Evolutionary conservation across 176 grass and related monocot genomes (phyloP).

Genomic region (Secale cereale): DNA sequence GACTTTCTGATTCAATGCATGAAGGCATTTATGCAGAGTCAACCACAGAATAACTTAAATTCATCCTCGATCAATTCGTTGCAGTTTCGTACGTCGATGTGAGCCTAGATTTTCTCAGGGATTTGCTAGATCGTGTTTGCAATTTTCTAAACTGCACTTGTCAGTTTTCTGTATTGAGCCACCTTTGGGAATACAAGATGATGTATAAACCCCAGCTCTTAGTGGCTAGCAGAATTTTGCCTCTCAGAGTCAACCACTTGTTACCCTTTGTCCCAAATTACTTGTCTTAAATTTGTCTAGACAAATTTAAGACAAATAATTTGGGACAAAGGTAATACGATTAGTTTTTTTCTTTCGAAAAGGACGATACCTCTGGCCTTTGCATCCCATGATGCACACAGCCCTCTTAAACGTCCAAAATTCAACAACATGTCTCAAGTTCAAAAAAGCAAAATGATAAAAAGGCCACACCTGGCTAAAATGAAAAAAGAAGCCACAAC

Average conservation of each 20-base stretch:
- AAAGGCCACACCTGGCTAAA: too few species aligned
- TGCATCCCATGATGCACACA: too few species aligned
- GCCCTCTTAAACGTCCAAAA: too few species aligned
- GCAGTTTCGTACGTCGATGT: conserved; percentile 16
- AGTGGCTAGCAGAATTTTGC: neutral
- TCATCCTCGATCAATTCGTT: conserved; percentile 5
- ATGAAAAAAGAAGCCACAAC: too few species aligned
- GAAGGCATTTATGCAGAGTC: conserved; percentile 25
- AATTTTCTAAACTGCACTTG: neutral
- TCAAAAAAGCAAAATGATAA: too few species aligned
- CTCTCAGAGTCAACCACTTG: too few species aligned
- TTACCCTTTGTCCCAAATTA: too few species aligned
- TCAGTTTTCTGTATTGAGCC: neutral
- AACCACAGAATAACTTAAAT: neutral
- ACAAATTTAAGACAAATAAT: too few species aligned
- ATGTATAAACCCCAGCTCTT: neutral
- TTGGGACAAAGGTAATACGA: neutral
- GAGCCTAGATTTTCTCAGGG: conserved; percentile 56
- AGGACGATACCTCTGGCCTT: too few species aligned
- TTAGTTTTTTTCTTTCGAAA: too few species aligned
- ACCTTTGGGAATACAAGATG: neutral
- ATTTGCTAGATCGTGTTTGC: conserved; percentile 44
- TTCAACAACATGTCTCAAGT: too few species aligned
- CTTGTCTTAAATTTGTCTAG: too few species aligned
- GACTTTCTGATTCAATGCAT: conserved; percentile 45